phyloP scores from a whole-genome alignment of 352 stramenopile genomes.

The Phytophthora megakarya region DNA sequence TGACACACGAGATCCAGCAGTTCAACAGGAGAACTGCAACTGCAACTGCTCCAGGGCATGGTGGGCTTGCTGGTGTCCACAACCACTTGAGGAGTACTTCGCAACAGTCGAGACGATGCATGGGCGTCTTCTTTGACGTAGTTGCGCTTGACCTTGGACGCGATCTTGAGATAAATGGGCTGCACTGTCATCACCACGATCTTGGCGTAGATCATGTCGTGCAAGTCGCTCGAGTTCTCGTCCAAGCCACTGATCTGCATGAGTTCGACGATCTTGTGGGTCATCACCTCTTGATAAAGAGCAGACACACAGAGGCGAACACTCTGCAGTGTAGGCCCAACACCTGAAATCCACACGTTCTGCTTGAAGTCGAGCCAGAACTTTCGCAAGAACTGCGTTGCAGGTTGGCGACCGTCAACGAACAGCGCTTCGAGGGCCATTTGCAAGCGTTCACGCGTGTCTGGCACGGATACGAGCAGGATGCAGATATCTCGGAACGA shows the following conservation, averaged over 20 bases:
- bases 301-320: slow-evolving; percentile 39
- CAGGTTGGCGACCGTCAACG: slow-evolving; percentile 42
- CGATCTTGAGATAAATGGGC: slow-evolving; percentile 44
- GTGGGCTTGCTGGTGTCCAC: slow-evolving; percentile 20
- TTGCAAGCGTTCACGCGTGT: slow-evolving; percentile 39
- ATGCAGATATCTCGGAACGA: slow-evolving; percentile 59
- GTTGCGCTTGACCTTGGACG: slow-evolving; percentile 46
- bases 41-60: slow-evolving; percentile 34
- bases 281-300: slow-evolving; percentile 42
- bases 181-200: slow-evolving; percentile 41
- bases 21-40: slow-evolving; percentile 36
- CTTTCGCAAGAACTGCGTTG: slow-evolving; percentile 43
- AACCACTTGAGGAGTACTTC: slow-evolving; percentile 21
- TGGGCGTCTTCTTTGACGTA: slow-evolving; percentile 35
- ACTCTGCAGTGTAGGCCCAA: slow-evolving; percentile 28
- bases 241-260: slow-evolving; percentile 55
- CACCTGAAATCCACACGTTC: slow-evolving; percentile 36
- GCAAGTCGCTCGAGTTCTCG: slow-evolving; percentile 37
- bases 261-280: slow-evolving; percentile 43
- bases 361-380: slow-evolving; percentile 61
- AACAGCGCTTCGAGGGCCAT: slow-evolving; percentile 58
- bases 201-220: slow-evolving; percentile 43
- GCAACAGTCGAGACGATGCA: slow-evolving; percentile 26
- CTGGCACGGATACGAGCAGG: slow-evolving; percentile 37
- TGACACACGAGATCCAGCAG: slow-evolving; percentile 37